These are phyloP conservation scores for Solanum virginianum DNA, from an alignment of 257 asterid species.

Conservation along the genomic window DNA sequence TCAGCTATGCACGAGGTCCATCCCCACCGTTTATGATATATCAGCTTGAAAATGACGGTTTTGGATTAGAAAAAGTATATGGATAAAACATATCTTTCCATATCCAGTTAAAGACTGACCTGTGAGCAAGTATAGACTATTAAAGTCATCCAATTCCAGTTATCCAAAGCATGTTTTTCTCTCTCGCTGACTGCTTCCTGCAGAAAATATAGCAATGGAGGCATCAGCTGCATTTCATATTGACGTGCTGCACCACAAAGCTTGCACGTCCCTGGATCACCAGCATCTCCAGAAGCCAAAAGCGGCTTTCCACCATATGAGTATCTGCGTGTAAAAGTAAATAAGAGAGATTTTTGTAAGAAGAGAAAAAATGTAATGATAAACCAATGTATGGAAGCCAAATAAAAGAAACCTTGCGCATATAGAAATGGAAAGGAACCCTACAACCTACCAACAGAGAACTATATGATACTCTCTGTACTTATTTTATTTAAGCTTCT, in stretches of 20 bases:
- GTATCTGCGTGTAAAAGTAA: slow-evolving; percentile 33
- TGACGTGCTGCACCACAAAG: slow-evolving; percentile 61
- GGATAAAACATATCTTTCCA: not conserved
- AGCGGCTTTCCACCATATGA: slow-evolving; percentile 68
- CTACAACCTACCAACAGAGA: not conserved
- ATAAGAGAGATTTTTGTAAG: not conserved
- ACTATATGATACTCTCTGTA: not conserved
- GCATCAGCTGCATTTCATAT: slow-evolving; percentile 89
- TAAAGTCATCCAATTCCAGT: slow-evolving; percentile 63
- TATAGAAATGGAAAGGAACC: not conserved
- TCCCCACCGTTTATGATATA: not conserved
- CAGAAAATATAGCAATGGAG: slow-evolving; percentile 67
- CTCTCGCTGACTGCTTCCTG: slow-evolving; percentile 41
- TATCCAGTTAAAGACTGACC: slow-evolving; percentile 21
- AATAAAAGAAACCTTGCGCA: not conserved
- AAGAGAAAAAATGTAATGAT: not conserved
- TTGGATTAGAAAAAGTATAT: not conserved
- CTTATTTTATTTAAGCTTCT: not conserved
- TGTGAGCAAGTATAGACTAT: slow-evolving; percentile 66
- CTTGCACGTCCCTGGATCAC: slow-evolving; percentile 40
- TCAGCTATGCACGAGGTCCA: not conserved
- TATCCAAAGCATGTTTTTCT: slow-evolving; percentile 32
- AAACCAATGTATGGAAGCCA: not conserved
- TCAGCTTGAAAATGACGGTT: not conserved
- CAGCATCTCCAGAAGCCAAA: slow-evolving; percentile 36